Evolutionary conservation across 176 grass and related monocot genomes (phyloP).

Genomic region (Ananas comosus): DNA sequence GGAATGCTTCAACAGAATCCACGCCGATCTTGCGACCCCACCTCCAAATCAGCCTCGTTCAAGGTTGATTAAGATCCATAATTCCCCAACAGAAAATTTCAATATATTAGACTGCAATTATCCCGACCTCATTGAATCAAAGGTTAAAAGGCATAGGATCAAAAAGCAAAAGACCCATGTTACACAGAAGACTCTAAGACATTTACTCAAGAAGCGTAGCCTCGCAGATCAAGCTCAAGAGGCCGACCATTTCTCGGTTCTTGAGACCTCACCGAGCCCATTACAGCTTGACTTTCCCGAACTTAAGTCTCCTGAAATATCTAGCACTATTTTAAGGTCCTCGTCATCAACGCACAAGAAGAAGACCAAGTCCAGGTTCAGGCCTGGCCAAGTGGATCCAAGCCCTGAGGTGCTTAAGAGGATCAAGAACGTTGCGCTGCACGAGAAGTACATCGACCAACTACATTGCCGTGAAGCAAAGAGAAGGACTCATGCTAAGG

Average conservation of each 20-base stretch:
- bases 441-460: constrained; percentile 84
- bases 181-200: constrained; percentile 60
- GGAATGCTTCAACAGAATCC: constrained; percentile 75
- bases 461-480: constrained; percentile 47
- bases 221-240: constrained; percentile 43
- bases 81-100: constrained; percentile 52
- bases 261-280: constrained; percentile 59
- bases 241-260: constrained; percentile 70
- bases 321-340: constrained; percentile 20
- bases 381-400: constrained; percentile 31
- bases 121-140: constrained; percentile 27
- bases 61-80: constrained; percentile 36
- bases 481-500: constrained; percentile 30
- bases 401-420: constrained; percentile 53
- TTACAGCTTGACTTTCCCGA: constrained; percentile 25
- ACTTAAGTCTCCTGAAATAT: constrained; percentile 37
- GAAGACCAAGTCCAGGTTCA: constrained; percentile 29
- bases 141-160: constrained; percentile 22
- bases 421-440: constrained; percentile 57
- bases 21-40: constrained; percentile 56
- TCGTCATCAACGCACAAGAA: constrained; percentile 17
- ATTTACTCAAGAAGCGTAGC: constrained; percentile 58
- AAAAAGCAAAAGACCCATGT: constrained; percentile 41
- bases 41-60: constrained; percentile 46
- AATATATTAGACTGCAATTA: constrained; percentile 41